phyloP scores from a whole-genome alignment of 2,329 filamentous ascomycete species.

The Verticillium klebahnii region DNA sequence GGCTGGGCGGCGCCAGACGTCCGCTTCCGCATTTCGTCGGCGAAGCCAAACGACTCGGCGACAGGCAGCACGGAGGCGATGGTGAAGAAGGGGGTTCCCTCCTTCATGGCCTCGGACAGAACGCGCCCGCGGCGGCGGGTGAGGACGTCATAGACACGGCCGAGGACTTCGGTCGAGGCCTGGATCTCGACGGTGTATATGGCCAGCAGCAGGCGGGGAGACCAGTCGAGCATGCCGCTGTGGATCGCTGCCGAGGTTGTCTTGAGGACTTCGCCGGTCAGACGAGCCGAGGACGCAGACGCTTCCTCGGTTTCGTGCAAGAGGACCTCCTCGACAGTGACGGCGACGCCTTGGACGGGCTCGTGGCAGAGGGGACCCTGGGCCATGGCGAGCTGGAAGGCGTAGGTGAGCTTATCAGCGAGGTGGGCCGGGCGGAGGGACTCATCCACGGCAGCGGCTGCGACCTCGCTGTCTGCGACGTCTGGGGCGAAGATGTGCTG shows the following conservation, averaged over 20 bases:
- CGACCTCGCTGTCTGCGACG: constrained; percentile 21
- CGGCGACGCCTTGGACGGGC: constrained; percentile 86
- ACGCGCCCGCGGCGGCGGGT: constrained; percentile 88
- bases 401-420: constrained; percentile 85
- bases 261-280: constrained; percentile 92
- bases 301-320: constrained; percentile 48
- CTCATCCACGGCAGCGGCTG: constrained; percentile 37
- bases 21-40: constrained; percentile 92
- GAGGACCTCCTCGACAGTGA: constrained; percentile 78
- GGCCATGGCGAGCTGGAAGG: constrained; percentile 85
- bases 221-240: constrained; percentile 91
- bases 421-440: constrained; percentile 62
- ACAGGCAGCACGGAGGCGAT: constrained; percentile 86
- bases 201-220: constrained; percentile 85
- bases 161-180: constrained; percentile 90
- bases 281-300: constrained; percentile 50
- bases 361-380: constrained; percentile 91
- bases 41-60: constrained; percentile 92
- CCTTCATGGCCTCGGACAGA: constrained; percentile 85
- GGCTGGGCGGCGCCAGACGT: constrained; percentile 87
- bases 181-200: constrained; percentile 99
- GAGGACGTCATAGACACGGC: constrained; percentile 95
- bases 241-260: constrained; percentile 80
- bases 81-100: constrained; percentile 94
- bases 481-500: constrained; percentile 57